These are phyloP conservation scores for Xylaria sp. DNA, from an alignment of 2,329 filamentous ascomycete species.

Conservation along the genomic window DNA sequence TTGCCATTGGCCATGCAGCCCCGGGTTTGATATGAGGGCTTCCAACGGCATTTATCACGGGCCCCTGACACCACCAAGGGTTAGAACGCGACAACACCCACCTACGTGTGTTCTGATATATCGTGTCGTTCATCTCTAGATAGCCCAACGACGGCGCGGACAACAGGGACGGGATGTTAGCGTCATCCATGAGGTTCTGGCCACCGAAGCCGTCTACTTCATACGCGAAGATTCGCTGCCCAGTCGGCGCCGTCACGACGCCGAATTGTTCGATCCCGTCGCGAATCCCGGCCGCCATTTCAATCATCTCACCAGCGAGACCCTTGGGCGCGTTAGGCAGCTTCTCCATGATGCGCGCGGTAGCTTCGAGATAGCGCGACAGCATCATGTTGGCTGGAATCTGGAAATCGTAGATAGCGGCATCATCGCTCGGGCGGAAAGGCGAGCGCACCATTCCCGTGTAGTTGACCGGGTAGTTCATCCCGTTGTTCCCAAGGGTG, in stretches of 20 bases:
- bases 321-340: conserved; percentile 52
- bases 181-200: conserved; percentile 75
- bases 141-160: conserved; percentile 73
- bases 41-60: conserved; percentile 76
- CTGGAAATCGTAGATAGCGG: conserved; percentile 84
- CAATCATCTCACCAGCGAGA: conserved; percentile 65
- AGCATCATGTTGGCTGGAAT: conserved; percentile 93
- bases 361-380: conserved; percentile 66
- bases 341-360: conserved; percentile 57
- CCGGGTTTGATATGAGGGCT: conserved; percentile 72
- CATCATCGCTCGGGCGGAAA: conserved; percentile 91
- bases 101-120: conserved; percentile 81
- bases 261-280: conserved; percentile 76
- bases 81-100: conserved; percentile 82
- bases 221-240: conserved; percentile 73
- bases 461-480: conserved; percentile 81
- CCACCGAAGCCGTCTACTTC: conserved; percentile 80
- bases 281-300: conserved; percentile 70
- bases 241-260: conserved; percentile 59
- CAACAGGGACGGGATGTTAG: conserved; percentile 74
- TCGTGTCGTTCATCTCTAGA: conserved; percentile 64
- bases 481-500: conserved; percentile 79
- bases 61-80: conserved; percentile 78
- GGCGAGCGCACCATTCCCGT: conserved; percentile 87
- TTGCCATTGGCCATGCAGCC: conserved; percentile 66